phyloP scores from a whole-genome alignment of 257 asterid genomes.

The Solanum clarkiae region DNA sequence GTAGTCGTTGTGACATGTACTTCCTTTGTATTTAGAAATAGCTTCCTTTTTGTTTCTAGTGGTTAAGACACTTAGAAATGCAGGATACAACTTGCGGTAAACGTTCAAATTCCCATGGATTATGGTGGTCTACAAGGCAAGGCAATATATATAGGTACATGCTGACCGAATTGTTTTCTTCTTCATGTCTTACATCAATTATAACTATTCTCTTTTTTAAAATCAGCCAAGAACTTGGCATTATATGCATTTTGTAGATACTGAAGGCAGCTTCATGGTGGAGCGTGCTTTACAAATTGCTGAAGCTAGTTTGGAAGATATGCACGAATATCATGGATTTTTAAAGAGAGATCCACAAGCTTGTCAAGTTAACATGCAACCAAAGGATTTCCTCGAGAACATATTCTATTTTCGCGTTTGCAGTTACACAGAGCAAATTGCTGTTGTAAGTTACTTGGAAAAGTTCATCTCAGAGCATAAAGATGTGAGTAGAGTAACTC shows the following conservation, averaged over 20 bases:
- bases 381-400: slow-evolving; percentile 62
- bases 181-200: not conserved
- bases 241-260: slow-evolving; percentile 34
- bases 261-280: slow-evolving; percentile 98
- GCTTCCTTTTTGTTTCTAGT: not conserved
- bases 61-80: slow-evolving; percentile 1
- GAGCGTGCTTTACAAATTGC: slow-evolving; percentile 89
- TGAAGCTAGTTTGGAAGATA: slow-evolving; percentile 77
- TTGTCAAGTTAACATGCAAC: slow-evolving; percentile 26
- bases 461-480: slow-evolving; percentile 68
- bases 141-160: slow-evolving; percentile 78
- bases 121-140: slow-evolving; percentile 90
- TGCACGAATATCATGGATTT: slow-evolving; percentile 57
- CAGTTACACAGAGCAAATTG: slow-evolving; percentile 87
- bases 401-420: slow-evolving; percentile 82
- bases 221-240: not conserved
- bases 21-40: not conserved
- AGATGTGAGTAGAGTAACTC: slow-evolving; percentile 48
- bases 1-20: slow-evolving; percentile 26
- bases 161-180: not conserved
- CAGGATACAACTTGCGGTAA: slow-evolving; percentile 90
- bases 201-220: not conserved
- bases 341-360: slow-evolving; percentile 38
- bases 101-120: slow-evolving; percentile 78
- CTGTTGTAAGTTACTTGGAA: slow-evolving; percentile 76